Conservation (phyloP, 2,329 filamentous ascomycete species). For the Fusarium continuum region DNA sequence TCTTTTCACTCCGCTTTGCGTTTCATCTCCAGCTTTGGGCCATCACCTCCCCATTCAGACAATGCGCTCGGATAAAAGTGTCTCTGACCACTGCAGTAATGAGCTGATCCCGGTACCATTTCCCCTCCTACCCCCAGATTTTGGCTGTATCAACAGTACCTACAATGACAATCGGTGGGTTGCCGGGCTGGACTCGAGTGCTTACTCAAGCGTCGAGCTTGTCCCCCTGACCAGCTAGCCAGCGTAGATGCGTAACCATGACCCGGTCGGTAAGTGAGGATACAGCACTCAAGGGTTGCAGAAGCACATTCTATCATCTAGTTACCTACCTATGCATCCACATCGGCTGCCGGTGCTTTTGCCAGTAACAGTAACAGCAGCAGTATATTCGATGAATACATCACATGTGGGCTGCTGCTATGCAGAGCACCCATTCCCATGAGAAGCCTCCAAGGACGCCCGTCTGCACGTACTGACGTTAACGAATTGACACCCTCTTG, state of each 20-base stretch:
- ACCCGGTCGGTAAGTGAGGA: constrained; percentile 7
- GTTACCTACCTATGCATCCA: too few relatives aligned
- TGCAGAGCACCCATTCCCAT: constrained; percentile 17
- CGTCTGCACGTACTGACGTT: constrained; percentile 7
- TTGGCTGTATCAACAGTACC: neutral
- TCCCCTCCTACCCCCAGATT: constrained; percentile 11
- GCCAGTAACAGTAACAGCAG: too few relatives aligned
- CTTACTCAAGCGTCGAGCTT: constrained; percentile 17
- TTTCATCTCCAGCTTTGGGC: neutral
- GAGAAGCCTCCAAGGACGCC: constrained; percentile 14
- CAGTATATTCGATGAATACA: neutral
- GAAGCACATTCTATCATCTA: neutral
- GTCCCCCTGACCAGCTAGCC: constrained; percentile 18
- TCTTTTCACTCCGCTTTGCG: constrained; percentile 1
- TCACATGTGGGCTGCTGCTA: constrained; percentile 25
- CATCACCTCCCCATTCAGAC: constrained; percentile 3
- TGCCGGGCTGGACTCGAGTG: constrained; percentile 9
- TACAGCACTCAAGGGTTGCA: constrained; percentile 21
- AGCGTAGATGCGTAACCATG: constrained; percentile 14
- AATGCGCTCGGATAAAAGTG: constrained; percentile 9
- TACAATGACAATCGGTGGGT: neutral
- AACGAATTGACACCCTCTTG: constrained; percentile 14
- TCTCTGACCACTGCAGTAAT: constrained; percentile 26
- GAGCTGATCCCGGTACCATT: constrained; percentile 32
- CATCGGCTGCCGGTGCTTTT: constrained; percentile 34